Base-by-base conservation (phyloP, 2,329 filamentous ascomycete species). In the Fonsecaea pedrosoi region DNA sequence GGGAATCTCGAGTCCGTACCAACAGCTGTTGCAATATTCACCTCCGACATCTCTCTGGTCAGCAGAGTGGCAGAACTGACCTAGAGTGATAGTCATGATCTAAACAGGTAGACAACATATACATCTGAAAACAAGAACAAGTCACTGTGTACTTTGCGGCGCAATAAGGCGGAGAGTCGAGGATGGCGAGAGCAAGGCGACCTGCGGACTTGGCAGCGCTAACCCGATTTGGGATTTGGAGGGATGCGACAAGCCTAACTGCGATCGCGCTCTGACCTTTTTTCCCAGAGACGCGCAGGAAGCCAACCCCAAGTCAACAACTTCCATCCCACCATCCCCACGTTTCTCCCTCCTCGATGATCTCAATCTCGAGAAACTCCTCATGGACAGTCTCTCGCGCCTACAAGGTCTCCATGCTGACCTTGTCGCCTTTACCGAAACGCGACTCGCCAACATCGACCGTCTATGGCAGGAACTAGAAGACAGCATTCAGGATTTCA, bases 341-440 rank as follows among this genome's bases (percentile, higher is more conserved):
- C 60, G 40, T 64, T 56, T 61, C 35, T 35, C 56, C 50, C 45
- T 45, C 38, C 54, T 8, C 37, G 35, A n/a, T 60, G 45, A 53
- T 42, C 50, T 70, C 66, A 60, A 53, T 60, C 65, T 73, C 54
- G 37, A 94, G 95, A 92, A 88, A 90, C 78, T 89, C 90, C 75
- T n/a, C 15, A 82, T 87, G 77, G 89, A 89, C 77, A 87, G 86
- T 75, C 85, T 96, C 76, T 89, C 90, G 76, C 87, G 89, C 79
- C 87, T 98, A 75, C 89, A 94, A 82, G 89, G 88, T 78, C 88
- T 99, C 74, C 92, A 96, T 79, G 88, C 91, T 78, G 93, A 97
- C 81, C 87, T 99, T 69, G 83, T 90, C 73, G 89, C 90, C 65
- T 85, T 95, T 73, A 87, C 87, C 70, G 89, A 95, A 74, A 87